phyloP scores from a whole-genome alignment of 495 filamentous ascomycete genomes.

The Neurospora sp. region DNA sequence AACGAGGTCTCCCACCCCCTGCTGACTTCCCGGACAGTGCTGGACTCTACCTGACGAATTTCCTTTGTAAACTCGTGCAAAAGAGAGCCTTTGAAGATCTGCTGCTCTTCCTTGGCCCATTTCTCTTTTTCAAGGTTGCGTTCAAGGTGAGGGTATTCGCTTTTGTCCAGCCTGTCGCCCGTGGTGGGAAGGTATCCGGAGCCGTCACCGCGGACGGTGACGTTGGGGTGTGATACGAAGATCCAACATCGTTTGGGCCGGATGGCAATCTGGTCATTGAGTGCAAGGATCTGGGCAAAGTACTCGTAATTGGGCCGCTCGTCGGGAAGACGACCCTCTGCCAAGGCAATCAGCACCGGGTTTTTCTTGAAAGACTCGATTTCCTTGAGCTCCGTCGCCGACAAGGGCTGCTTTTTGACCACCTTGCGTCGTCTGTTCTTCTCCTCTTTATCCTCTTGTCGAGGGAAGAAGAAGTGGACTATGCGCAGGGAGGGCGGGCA shows the following conservation, averaged over 20 bases:
- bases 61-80: slow-evolving; percentile 39
- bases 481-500: slow-evolving; percentile 9
- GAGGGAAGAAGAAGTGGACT: slow-evolving; percentile 41
- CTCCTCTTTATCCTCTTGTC: slow-evolving; percentile 11
- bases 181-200: slow-evolving; percentile 23
- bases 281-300: slow-evolving; percentile 32
- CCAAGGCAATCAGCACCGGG: slow-evolving; percentile 39
- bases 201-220: slow-evolving; percentile 23
- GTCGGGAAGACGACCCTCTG: slow-evolving; percentile 34
- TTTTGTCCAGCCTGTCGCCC: slow-evolving; percentile 23
- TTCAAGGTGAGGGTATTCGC: slow-evolving; percentile 37
- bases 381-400: slow-evolving; percentile 12
- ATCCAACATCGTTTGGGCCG: slow-evolving; percentile 36
- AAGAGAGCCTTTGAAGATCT: slow-evolving; percentile 23
- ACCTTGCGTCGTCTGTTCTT: slow-evolving; percentile 6
- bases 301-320: slow-evolving; percentile 42
- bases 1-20: slow-evolving; percentile 31
- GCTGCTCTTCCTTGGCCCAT: slow-evolving; percentile 24
- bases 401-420: neutral
- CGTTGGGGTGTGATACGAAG: slow-evolving; percentile 32
- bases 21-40: slow-evolving; percentile 30
- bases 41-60: slow-evolving; percentile 30
- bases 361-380: slow-evolving; percentile 43
- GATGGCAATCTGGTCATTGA: slow-evolving; percentile 29
- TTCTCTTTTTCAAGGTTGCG: slow-evolving; percentile 31